phyloP scores from a whole-genome alignment of 345 rosid genomes.

The sweet orange (Citrus sinensis) region DVS_A1.0 CM039163.1:305501-306000 shows the following conservation, averaged over 20 bases:
- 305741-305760: conserved; percentile 8
- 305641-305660: not conserved
- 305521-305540: too few relatives aligned
- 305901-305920: not conserved
- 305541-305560: too few relatives aligned
- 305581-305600: too few relatives aligned
- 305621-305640: not conserved
- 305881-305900: not conserved
- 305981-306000: too few relatives aligned
- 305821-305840: not conserved
- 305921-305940: too few relatives aligned
- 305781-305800: too few relatives aligned
- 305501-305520: too few relatives aligned
- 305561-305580: too few relatives aligned
- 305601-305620: too few relatives aligned
- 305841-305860: not conserved
- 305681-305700: not conserved
- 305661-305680: not conserved
- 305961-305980: too few relatives aligned
- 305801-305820: not conserved
- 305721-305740: not conserved
- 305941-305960: too few relatives aligned
- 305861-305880: not conserved
- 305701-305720: not conserved
- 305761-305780: too few relatives aligned